A percentile compares a stretch with the other conserved stretches of the same genome.
These are phyloP conservation scores for Penicillium diatomitis DNA, from an alignment of 495 filamentous ascomycete genomes.

Conservation along the genomic window DNA sequence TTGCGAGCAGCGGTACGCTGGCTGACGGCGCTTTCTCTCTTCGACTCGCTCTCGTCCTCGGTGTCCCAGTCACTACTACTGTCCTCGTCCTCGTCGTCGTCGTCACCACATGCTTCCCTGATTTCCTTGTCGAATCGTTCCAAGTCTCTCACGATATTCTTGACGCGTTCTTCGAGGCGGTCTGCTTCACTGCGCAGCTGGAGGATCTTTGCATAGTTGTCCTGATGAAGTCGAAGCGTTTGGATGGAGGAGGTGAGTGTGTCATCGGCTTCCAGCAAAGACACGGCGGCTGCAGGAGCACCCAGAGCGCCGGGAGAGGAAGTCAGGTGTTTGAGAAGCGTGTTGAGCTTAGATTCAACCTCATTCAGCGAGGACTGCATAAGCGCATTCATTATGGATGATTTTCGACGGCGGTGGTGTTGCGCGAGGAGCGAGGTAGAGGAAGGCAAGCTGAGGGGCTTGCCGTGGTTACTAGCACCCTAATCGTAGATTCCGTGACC, in stretches of 20 bases:
- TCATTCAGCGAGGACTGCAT: constrained; percentile 28
- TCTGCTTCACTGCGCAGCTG: constrained; percentile 29
- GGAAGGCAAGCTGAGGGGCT: too few relatives aligned
- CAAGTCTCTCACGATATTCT: constrained; percentile 32
- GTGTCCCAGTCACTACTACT: constrained; percentile 21
- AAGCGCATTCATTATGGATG: constrained; percentile 27
- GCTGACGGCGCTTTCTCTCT: neutral
- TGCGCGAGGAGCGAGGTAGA: neutral
- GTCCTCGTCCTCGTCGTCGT: constrained; percentile 21
- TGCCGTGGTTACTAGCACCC: too few relatives aligned
- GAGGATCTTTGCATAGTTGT: constrained; percentile 33
- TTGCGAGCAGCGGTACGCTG: constrained; percentile 6
- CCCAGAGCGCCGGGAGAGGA: constrained; percentile 34
- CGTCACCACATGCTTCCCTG: constrained; percentile 22
- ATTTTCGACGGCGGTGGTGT: neutral
- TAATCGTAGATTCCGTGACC: too few relatives aligned
- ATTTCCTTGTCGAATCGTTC: constrained; percentile 33
- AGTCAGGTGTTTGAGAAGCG: constrained; percentile 32
- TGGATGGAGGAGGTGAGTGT: constrained; percentile 28
- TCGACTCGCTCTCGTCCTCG: constrained; percentile 12
- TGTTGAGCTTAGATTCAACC: constrained; percentile 35
- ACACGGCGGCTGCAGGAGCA: constrained; percentile 31
- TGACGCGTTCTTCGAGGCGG: constrained; percentile 30
- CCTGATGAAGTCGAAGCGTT: constrained; percentile 35
- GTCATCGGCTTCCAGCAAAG: constrained; percentile 37